These are phyloP conservation scores for Chimonanthus salicifolius DNA, from an alignment of 164 flowering plant genomes.

Conservation along the genomic window DNA sequence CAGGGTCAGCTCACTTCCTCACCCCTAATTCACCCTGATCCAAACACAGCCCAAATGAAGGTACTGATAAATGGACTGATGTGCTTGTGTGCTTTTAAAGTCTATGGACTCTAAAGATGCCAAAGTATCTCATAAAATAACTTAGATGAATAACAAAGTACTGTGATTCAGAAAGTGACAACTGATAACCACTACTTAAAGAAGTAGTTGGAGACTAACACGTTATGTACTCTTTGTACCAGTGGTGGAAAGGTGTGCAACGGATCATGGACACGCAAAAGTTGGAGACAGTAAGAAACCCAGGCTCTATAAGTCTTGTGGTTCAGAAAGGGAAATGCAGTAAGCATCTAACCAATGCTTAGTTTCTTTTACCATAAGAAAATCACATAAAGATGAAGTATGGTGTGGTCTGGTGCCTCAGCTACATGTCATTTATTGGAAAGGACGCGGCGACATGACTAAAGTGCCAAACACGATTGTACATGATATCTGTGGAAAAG, in stretches of 20 bases:
- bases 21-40: too few species aligned
- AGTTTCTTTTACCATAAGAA: neutral
- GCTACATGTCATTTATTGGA: neutral
- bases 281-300: neutral
- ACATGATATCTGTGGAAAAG: neutral
- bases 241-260: neutral
- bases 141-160: too few species aligned
- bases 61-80: too few species aligned
- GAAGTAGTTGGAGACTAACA: neutral
- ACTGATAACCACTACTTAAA: too few species aligned
- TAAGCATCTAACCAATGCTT: neutral
- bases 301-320: neutral
- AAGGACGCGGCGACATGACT: neutral
- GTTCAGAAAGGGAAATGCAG: neutral
- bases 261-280: neutral
- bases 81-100: too few species aligned
- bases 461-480: neutral
- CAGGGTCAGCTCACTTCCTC: too few species aligned
- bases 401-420: neutral
- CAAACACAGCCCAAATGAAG: too few species aligned
- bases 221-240: neutral
- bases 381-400: neutral
- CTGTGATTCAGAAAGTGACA: too few species aligned
- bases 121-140: too few species aligned
- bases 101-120: too few species aligned